Evolutionary conservation across 2,329 filamentous ascomycete genomes (phyloP), one percentile per base, ranked within the genome.

Genomic region (Aspergillus calidoustus): DNA sequence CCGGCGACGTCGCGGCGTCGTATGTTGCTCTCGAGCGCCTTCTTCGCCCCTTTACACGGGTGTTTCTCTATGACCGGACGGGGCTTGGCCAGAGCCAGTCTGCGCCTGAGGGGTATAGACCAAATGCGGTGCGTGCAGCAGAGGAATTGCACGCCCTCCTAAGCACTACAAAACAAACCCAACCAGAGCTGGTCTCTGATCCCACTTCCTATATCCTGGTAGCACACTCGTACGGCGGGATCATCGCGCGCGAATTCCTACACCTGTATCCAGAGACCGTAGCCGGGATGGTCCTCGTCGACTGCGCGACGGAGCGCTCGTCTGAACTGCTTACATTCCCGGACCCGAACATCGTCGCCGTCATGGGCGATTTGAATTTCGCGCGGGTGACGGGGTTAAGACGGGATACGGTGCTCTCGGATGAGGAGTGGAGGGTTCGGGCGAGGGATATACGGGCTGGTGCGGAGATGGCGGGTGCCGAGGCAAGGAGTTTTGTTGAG

Each of bases 221-320:
- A 2, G 77, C 69, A 1, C 78, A 80, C 62, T 79, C 76, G 11
- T 80, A 78, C 54, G 78, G 78, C 7, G 77, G 69, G 0, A 74
- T 79, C 47, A 65, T 79, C 46, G 74, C 76, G 19, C 72, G 78
- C 5, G 76, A 79, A 53, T 79, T 73, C 57, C 64, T 80, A 15
- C 73, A 79, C 57, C 61, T 74, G 0, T 66, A 71, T 31, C 59
- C 67, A 0, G 64, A 64, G 2, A 64, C 71, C 7, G 71, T 79
- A 2, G 69, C 63, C 1, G 76, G 77, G 1, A 76, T 79, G 69
- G 76, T 80, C 1, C 70, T 80, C 7, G 66, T 62, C 4, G 77
- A 80, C 23, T 72, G 70, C 22, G 68, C 73, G 25, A 75, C 76
- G 1, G 78, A 80, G 57, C 70, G 72, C 23, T 67, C 71, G 28